A percentile compares a stretch with the other conserved stretches of the same genome.
phyloP scores from a whole-genome alignment of 1,284 basidiomycete genomes.

The Tetrapyrgos nigripes region DNA sequence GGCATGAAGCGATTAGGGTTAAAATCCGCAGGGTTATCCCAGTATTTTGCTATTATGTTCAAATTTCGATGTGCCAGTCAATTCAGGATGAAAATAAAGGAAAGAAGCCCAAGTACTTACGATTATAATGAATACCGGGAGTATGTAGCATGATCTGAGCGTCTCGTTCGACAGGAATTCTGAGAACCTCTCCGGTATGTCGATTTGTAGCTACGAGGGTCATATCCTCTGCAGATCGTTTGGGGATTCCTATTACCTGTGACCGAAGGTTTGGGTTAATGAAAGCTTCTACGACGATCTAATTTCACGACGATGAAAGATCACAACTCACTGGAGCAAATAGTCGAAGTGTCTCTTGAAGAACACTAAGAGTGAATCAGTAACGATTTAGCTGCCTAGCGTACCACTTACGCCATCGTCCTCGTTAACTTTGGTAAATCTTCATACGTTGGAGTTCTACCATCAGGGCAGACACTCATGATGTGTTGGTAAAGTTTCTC shows the following conservation, averaged over 20 bases:
- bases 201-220: constrained; percentile 40
- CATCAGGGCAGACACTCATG: constrained; percentile 47
- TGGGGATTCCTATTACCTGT: constrained; percentile 53
- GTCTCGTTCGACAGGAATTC: constrained; percentile 51
- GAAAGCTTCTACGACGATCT: no score
- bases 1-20: constrained; percentile 54
- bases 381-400: constrained; percentile 1
- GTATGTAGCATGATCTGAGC: constrained; percentile 45
- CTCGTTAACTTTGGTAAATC: constrained; percentile 52
- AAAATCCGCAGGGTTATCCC: constrained; percentile 56
- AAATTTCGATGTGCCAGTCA: constrained; percentile 3
- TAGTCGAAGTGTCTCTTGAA: constrained; percentile 67
- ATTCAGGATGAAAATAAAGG: background rate
- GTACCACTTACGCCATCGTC: constrained; percentile 49
- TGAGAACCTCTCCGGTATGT: constrained; percentile 37
- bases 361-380: constrained; percentile 41
- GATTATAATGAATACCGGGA: constrained; percentile 52
- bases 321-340: constrained; percentile 56
- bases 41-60: constrained; percentile 49
- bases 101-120: constrained; percentile 28
- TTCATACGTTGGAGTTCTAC: constrained; percentile 49
- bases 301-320: background rate
- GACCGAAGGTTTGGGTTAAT: background rate
- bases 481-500: constrained; percentile 64
- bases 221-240: constrained; percentile 51